Evolutionary conservation across 345 rosid species (phyloP), one percentile per base, ranked within the genome.

Genomic region (Boechera stricta): DNA sequence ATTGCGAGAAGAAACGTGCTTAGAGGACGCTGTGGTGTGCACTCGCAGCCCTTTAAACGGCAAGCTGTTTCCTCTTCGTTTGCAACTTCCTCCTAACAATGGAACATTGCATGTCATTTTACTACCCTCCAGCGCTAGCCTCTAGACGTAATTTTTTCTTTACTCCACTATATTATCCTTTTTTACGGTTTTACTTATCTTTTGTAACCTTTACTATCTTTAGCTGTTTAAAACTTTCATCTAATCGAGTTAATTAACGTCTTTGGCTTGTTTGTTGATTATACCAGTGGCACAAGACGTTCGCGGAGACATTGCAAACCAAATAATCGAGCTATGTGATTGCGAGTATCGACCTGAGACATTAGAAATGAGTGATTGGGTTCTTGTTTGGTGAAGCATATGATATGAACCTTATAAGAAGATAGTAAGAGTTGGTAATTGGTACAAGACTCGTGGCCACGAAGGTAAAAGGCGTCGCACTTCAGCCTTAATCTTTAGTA

Each of bases 51-150:
- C 97, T 0, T 82, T 96, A 84, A 87, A 96, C 82, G 91, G 88
- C 62, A 85, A 89, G 84, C 92, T 96, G 72, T 86, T 77, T 72
- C 97, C 97, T 0, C 93, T 96, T 71, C 89, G 88, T 29, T 84
- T 96, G 79, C 98, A 89, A 82, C 98, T 96, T 75, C 99, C 99
- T 21, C 99, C 99, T 21, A 93, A 91, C 79, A 90, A 79, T 49
- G 81, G 92, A 2, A 84, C 89, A 71, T 52, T 96, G 89, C 95
- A 89, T 77, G 98, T 96, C 42, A 42, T 96, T 24, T 77, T 93
- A 24, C 85, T 96, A 36, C 88, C 86, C 1, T 74, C 84, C 3
- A 78, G 82, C 0, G 86, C 90, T 13, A 64, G 28, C 31, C 72
- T 77, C 11, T 71, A 77, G 12, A 82, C 81, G 96, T 87, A 69